Conservation (phyloP, 768 basidiomycete genomes). For the Suillus fuscotomentosus region DNA sequence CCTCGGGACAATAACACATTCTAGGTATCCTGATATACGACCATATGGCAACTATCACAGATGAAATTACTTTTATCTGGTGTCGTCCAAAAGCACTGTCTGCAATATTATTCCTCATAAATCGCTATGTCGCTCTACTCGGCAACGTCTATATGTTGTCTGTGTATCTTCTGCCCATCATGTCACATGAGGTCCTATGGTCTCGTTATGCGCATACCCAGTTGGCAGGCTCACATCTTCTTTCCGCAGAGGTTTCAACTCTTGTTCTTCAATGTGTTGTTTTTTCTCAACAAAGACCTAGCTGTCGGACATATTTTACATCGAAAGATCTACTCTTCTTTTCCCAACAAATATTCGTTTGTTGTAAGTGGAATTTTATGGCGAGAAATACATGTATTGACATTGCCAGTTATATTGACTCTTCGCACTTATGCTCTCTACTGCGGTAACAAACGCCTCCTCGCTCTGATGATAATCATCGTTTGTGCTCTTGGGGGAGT, state of each 20-base stretch:
- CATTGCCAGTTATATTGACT: slow-evolving; percentile 39
- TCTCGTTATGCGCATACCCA: background rate
- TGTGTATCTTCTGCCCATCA: slow-evolving; percentile 22
- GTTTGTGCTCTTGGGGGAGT: slow-evolving; percentile 31
- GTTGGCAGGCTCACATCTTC: background rate
- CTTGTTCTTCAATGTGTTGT: background rate
- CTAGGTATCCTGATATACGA: slow-evolving; percentile 31
- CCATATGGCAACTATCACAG: slow-evolving; percentile 25
- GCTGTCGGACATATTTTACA: slow-evolving; percentile 38
- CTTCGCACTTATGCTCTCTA: slow-evolving; percentile 55
- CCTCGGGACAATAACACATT: slow-evolving; percentile 4
- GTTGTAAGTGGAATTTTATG: slow-evolving; percentile 33
- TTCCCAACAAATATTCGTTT: slow-evolving; percentile 44
- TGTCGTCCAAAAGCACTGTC: slow-evolving; percentile 35
- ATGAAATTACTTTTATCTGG: slow-evolving; percentile 49
- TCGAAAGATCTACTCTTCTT: slow-evolving; percentile 44
- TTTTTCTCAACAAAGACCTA: slow-evolving; percentile 14
- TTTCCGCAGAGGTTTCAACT: slow-evolving; percentile 7
- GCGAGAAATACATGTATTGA: background rate
- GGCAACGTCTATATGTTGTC: slow-evolving; percentile 34
- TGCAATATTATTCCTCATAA: slow-evolving; percentile 46
- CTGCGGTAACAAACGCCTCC: slow-evolving; percentile 36
- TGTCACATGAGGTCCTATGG: background rate
- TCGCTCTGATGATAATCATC: slow-evolving; percentile 34
- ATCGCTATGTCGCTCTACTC: slow-evolving; percentile 48